Percentiles rank a stretch among this genome's conserved stretches.
phyloP scores from a whole-genome alignment of 345 rosid genomes.

The Brassica juncea region DNA sequence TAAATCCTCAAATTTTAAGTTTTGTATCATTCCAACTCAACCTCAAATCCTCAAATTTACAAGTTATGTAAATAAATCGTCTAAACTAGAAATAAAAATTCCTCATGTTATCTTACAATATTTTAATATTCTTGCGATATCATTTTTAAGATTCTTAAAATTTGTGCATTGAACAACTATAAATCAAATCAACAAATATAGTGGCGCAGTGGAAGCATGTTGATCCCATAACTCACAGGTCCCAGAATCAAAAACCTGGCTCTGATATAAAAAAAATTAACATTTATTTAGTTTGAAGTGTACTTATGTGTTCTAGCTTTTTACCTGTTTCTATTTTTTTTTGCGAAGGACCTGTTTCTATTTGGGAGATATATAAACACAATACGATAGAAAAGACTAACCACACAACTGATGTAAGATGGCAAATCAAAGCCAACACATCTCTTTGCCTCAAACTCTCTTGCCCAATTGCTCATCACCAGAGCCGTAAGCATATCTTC shows the following conservation, averaged over 20 bases:
- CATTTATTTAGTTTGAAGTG: not conserved
- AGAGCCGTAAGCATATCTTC: constrained; percentile 31
- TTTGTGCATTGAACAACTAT: too few relatives aligned
- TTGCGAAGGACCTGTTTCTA: not conserved
- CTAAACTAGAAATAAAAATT: too few relatives aligned
- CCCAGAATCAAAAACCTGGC: constrained; percentile 83
- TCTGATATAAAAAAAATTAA: constrained; percentile 31
- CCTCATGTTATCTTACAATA: too few relatives aligned
- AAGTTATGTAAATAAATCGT: too few relatives aligned
- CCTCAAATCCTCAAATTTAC: too few relatives aligned
- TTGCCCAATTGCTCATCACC: constrained; percentile 31
- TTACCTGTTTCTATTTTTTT: not conserved
- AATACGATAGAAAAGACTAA: constrained; percentile 23
- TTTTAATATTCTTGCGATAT: too few relatives aligned
- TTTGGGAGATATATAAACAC: constrained; percentile 10
- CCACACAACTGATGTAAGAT: constrained; percentile 39
- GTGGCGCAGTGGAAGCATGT: constrained; percentile 74
- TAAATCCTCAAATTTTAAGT: too few relatives aligned
- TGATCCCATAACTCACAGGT: constrained; percentile 88
- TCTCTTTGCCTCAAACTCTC: not conserved
- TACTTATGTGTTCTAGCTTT: not conserved
- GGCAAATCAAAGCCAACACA: constrained; percentile 21
- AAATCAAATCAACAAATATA: constrained; percentile 29
- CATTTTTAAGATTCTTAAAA: too few relatives aligned
- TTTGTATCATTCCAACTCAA: too few relatives aligned